Conservation (phyloP, 768 basidiomycete species). For the Gyrodon lividus region DNA sequence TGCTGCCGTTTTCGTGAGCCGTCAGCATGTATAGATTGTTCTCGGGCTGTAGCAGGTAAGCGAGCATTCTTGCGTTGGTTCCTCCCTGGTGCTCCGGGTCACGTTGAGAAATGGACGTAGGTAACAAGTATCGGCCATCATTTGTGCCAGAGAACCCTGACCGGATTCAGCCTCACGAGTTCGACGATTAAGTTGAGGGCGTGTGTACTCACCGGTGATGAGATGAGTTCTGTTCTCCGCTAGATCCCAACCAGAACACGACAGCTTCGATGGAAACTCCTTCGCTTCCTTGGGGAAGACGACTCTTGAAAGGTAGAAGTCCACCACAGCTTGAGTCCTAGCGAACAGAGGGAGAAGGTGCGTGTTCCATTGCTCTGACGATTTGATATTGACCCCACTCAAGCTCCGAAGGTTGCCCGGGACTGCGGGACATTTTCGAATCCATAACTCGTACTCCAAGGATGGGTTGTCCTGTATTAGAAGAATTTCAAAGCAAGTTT, state of each 20-base stretch:
- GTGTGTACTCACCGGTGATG: constrained; percentile 14
- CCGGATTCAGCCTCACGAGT: not conserved
- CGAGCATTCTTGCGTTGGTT: constrained; percentile 45
- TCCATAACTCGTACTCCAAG: constrained; percentile 33
- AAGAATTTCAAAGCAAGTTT: constrained; percentile 28
- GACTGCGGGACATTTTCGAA: constrained; percentile 15
- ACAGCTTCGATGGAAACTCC: constrained; percentile 34
- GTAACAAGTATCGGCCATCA: constrained; percentile 38
- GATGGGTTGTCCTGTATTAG: constrained; percentile 31
- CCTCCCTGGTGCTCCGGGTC: constrained; percentile 30
- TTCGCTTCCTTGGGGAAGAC: constrained; percentile 40
- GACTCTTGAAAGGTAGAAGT: constrained; percentile 37
- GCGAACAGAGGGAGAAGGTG: constrained; percentile 31
- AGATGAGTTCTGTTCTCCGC: constrained; percentile 23
- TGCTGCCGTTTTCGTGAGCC: constrained; percentile 8
- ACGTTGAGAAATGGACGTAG: constrained; percentile 31
- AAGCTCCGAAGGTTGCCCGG: constrained; percentile 19
- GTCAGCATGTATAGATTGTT: constrained; percentile 17
- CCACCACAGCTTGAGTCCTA: constrained; percentile 29
- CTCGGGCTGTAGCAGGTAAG: constrained; percentile 30
- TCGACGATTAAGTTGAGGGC: too few species aligned
- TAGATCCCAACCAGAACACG: constrained; percentile 39
- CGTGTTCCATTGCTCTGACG: constrained; percentile 21
- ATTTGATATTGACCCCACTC: constrained; percentile 29
- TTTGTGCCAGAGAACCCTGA: constrained; percentile 42